Evolutionary conservation across 495 filamentous ascomycete genomes (phyloP), one percentile per base, ranked within the genome.

Genomic region (Aspergillus saccharolyticus): DNA sequence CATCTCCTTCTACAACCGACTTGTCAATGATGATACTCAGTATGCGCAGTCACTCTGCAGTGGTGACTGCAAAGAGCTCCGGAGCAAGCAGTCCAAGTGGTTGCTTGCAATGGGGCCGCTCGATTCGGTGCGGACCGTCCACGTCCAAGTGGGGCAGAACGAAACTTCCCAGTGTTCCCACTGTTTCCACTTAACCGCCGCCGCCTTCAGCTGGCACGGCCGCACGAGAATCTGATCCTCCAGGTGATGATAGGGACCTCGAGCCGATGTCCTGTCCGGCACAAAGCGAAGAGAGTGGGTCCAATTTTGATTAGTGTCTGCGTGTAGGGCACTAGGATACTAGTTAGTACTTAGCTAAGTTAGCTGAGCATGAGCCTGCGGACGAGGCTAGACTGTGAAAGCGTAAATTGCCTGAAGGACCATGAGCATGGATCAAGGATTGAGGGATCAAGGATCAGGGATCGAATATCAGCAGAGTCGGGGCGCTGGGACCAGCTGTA

Each of bases 111-210:
- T 45, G 59, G 60, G 30, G 42, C 60, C 53, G 48, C 55, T 55
- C 47, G 43, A 60, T 60, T 55, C 60, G 60, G 60, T 58, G 60
- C 60, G 60, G 60, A 58, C 60, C 60, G 60, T 43, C 47, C 21
- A 48, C 60, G 60, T 43, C 47, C 21, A 48, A 19, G 56, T 45
- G 52, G 55, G 51, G 55, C 49, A 22, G 46, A 16, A 1, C 49
- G n/a, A 47, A 58, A 55, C 30, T 30, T 52, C 42, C 30, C 21
- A 21, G 33, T 12, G 33, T 39, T 39, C 14, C 33, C 33, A 39
- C 33, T 39, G 33, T 39, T 39, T 9, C 33, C 33, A 39, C 33
- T 39, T 12, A 39, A 39, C 33, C 33, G 33, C 33, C 12, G 33
- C 25, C 25, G n/a, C 10, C 25, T 30, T 30, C 25, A 30, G 25